Conservation (phyloP, 2,329 filamentous ascomycete species). For the Scolecobasidium constrictum region DNA sequence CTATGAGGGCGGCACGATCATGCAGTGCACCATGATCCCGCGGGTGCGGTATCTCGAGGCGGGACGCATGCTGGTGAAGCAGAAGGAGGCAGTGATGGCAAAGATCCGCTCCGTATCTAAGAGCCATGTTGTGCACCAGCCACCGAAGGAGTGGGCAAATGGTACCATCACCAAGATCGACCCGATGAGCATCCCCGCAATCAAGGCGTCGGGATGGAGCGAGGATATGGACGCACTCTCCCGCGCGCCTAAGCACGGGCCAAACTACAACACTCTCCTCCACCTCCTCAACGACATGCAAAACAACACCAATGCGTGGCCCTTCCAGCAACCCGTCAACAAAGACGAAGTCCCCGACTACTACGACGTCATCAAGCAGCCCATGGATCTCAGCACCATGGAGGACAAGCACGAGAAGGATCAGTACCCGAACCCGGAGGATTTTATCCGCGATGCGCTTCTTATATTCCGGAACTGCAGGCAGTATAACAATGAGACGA, state of each 20-base stretch:
- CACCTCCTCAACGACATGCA: slow-evolving; percentile 91
- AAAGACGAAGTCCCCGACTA: slow-evolving; percentile 97
- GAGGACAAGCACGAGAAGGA: slow-evolving; percentile 91
- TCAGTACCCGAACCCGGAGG: slow-evolving; percentile 80
- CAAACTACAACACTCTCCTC: slow-evolving; percentile 89
- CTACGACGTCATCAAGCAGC: slow-evolving; percentile 95
- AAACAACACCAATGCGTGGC: slow-evolving; percentile 88
- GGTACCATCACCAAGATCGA: slow-evolving; percentile 62
- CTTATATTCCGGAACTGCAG: slow-evolving; percentile 92
- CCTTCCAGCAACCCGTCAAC: slow-evolving; percentile 87
- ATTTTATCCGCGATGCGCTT: slow-evolving; percentile 80
- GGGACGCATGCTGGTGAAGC: slow-evolving; percentile 89
- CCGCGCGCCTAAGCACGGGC: slow-evolving; percentile 86
- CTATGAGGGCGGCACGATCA: slow-evolving; percentile 96
- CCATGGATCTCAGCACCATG: slow-evolving; percentile 96
- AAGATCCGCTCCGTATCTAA: slow-evolving; percentile 90
- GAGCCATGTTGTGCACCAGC: slow-evolving; percentile 75
- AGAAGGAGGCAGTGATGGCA: slow-evolving; percentile 88
- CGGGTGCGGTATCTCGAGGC: slow-evolving; percentile 88
- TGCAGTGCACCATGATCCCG: slow-evolving; percentile 98
- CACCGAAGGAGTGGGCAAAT: slow-evolving; percentile 77
- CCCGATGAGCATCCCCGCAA: slow-evolving; percentile 75
- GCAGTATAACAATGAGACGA: slow-evolving; percentile 92
- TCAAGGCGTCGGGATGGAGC: slow-evolving; percentile 86
- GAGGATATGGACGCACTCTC: slow-evolving; percentile 96